Base-by-base conservation (phyloP, 345 rosid genomes). In the Gossypium thurberi region DNA sequence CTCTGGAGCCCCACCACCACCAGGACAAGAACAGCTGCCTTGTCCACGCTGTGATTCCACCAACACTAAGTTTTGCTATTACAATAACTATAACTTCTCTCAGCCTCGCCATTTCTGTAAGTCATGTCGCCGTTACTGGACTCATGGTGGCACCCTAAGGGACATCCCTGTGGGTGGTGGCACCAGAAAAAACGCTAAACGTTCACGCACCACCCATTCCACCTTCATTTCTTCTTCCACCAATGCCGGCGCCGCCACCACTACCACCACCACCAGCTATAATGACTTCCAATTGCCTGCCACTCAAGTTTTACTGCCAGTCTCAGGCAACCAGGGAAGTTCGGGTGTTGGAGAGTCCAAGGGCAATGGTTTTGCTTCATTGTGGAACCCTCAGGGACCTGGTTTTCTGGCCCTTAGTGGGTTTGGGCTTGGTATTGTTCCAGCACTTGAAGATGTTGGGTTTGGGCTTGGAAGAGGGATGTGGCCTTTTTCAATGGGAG, bases 31-130 rank as follows among this genome's bases (percentile, higher is more conserved):
- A 72, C 98, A 94, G 73, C 87, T 94, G 23, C 90, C 97, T 3
- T 94, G 98, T 68, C 98, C 98, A 2, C 97, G 98, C 44, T 93
- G 98, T 25, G 90, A 93, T 66, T 93, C 98, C 52, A 87, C 87
- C 78, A 91, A 87, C 84, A 93, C 98, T 43, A 93, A 93, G 79
- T 93, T 93, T 88, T 93, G 98, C 65, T 91, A 93, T 84, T 93
- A 91, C 85, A 93, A 93, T 86, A 93, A 93, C 92, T 93, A 93
- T 83, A 93, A 91, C 77, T 89, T 86, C 76, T 91, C 95, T 14
- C 98, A 93, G 91, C 98, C 98, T 21, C 98, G 98, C 28, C 97
- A 93, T 78, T 91, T 93, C 84, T 93, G 98, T 77, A 93, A 93
- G 80, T 74, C 94, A 64, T 93, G 98, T 83, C 96, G 98, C n/a